Conservation (phyloP, 2,329 filamentous ascomycete genomes). For the Aureobasidium sp. region DNA sequence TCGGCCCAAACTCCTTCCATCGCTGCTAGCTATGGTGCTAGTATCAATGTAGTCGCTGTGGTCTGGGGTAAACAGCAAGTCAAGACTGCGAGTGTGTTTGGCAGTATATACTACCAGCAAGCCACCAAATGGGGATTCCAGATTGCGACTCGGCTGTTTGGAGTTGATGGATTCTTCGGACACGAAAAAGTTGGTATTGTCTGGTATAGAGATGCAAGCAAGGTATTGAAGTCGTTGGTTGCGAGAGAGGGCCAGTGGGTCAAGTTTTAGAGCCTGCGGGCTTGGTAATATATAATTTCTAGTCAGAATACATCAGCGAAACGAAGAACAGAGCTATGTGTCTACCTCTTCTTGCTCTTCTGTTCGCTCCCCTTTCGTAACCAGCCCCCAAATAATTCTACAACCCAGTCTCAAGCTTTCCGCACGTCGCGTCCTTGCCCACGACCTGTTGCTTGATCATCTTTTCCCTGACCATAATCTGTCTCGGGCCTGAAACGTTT, state of each 20-base stretch:
- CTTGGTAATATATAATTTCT: too few relatives aligned
- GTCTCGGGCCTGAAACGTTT: too few relatives aligned
- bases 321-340: too few relatives aligned
- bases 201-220: slow-evolving; percentile 12
- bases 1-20: slow-evolving; percentile 1
- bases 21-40: background rate
- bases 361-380: too few relatives aligned
- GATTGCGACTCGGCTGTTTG: slow-evolving; percentile 1
- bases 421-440: too few relatives aligned
- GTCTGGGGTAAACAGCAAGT: slow-evolving; percentile 10
- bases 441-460: too few relatives aligned
- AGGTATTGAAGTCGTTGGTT: slow-evolving; percentile 9
- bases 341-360: too few relatives aligned
- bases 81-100: background rate
- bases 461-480: too few relatives aligned
- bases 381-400: too few relatives aligned
- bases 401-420: too few relatives aligned
- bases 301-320: too few relatives aligned
- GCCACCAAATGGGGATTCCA: background rate
- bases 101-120: slow-evolving; percentile 1
- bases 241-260: slow-evolving; percentile 3
- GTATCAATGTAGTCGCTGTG: background rate
- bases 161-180: slow-evolving; percentile 11
- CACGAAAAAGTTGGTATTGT: slow-evolving; percentile 8
- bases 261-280: background rate